Conservation (phyloP, 768 basidiomycete species). For the Boletus tomentosulus region DNA sequence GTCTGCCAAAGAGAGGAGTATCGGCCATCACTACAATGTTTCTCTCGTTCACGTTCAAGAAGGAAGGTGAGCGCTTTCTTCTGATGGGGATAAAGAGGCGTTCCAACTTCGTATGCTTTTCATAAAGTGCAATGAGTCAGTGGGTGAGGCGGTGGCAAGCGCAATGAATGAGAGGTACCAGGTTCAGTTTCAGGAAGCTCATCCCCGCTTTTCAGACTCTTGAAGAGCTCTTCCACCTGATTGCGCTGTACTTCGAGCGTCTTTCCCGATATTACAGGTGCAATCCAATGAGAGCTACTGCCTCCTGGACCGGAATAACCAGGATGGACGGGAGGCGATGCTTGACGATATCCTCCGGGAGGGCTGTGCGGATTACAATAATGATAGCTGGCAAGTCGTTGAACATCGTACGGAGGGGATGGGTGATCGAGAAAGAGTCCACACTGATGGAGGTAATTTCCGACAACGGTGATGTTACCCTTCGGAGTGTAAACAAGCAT, state of each 20-base stretch:
- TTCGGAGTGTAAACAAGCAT: slow-evolving; percentile 93
- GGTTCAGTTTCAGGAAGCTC: slow-evolving; percentile 85
- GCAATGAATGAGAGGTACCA: slow-evolving; percentile 45
- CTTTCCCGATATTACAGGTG: slow-evolving; percentile 57
- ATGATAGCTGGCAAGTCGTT: slow-evolving; percentile 54
- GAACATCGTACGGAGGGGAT: slow-evolving; percentile 56
- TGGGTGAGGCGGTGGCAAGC: slow-evolving; percentile 7
- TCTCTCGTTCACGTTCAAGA: slow-evolving; percentile 80
- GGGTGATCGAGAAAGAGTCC: slow-evolving; percentile 81
- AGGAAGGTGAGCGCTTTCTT: slow-evolving; percentile 97
- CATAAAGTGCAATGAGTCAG: slow-evolving; percentile 17
- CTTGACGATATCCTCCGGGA: slow-evolving; percentile 54
- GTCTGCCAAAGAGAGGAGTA: slow-evolving; percentile 72
- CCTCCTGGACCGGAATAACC: slow-evolving; percentile 40
- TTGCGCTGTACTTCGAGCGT: slow-evolving; percentile 88
- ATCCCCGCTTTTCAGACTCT: slow-evolving; percentile 80
- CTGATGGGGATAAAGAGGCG: slow-evolving; percentile 92
- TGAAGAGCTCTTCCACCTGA: slow-evolving; percentile 93
- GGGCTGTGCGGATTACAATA: slow-evolving; percentile 91
- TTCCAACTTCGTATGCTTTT: slow-evolving; percentile 69
- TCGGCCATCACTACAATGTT: slow-evolving; percentile 49
- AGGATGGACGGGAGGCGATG: slow-evolving; percentile 39
- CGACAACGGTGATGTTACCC: slow-evolving; percentile 83
- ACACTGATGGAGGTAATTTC: slow-evolving; percentile 64
- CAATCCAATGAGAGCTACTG: slow-evolving; percentile 47